phyloP scores from a whole-genome alignment of 257 asterid species.

The Solanum appendiculatum region DNA sequence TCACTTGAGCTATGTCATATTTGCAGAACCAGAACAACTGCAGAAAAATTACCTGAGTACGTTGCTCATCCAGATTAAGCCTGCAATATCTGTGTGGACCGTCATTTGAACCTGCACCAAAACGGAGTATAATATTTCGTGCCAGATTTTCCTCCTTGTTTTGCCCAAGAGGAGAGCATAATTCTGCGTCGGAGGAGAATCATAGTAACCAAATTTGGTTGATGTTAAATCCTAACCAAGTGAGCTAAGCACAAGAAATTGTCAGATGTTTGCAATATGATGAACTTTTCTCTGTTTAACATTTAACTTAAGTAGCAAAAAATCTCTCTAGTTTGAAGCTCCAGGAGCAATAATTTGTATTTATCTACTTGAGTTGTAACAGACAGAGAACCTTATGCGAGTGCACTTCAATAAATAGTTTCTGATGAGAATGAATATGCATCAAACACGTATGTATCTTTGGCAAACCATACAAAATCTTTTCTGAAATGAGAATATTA shows the following conservation, averaged over 20 bases:
- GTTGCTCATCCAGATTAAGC: conserved; percentile 63
- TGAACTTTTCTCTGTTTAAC: background rate
- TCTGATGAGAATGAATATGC: background rate
- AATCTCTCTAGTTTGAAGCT: background rate
- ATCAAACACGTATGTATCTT: background rate
- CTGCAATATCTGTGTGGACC: conserved; percentile 73
- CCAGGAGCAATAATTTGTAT: background rate
- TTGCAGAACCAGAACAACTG: background rate
- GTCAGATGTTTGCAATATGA: background rate
- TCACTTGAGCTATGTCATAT: background rate
- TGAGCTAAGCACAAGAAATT: background rate
- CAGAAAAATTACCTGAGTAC: conserved; percentile 49
- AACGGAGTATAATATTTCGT: background rate
- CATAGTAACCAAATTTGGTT: background rate
- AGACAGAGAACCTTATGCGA: background rate
- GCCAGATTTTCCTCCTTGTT: background rate
- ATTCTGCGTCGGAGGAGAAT: background rate
- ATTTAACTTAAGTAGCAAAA: background rate
- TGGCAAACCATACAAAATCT: background rate
- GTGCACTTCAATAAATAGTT: background rate
- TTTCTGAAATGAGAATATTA: background rate
- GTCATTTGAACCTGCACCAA: conserved; percentile 43
- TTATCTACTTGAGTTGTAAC: background rate
- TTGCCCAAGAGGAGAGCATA: background rate
- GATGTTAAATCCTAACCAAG: background rate